Evolutionary conservation across 208 protist genomes (phyloP).

Genomic region (Trypanosoma mega): DNA sequence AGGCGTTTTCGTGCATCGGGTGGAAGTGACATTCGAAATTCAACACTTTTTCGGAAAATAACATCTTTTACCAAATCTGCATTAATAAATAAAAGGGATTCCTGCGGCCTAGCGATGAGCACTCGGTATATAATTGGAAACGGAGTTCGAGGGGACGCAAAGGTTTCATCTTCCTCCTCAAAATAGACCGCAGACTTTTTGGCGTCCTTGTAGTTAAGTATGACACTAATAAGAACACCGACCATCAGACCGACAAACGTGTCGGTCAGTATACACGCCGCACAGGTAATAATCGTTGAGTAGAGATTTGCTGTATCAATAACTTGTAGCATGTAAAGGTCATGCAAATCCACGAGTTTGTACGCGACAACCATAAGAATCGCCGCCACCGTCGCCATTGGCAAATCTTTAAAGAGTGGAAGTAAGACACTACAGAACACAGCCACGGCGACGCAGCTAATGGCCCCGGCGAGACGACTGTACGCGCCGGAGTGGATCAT

Average conservation of each 20-base stretch:
- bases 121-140: conserved; percentile 23
- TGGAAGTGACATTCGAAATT: conserved; percentile 22
- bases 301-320: conserved; percentile 36
- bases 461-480: conserved; percentile 21
- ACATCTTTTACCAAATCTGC: conserved; percentile 15
- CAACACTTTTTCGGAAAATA: conserved; percentile 24
- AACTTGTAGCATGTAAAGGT: conserved; percentile 23
- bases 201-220: conserved; percentile 25
- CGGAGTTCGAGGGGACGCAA: conserved; percentile 26
- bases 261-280: conserved; percentile 28
- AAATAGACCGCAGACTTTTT: conserved; percentile 7
- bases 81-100: conserved; percentile 29
- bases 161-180: conserved; percentile 30
- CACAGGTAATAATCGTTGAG: conserved; percentile 31
- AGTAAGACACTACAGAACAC: conserved; percentile 26
- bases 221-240: conserved; percentile 27
- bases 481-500: conserved; percentile 30
- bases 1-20: conserved; percentile 21
- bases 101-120: conserved; percentile 26
- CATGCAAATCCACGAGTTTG: conserved; percentile 30
- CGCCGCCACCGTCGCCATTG: conserved; percentile 31
- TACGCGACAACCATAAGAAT: conserved; percentile 40
- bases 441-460: conserved; percentile 14
- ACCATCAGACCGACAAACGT: conserved; percentile 33
- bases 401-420: conserved; percentile 27